These are phyloP conservation scores for Passalora sequoiae DNA, from an alignment of 2,329 filamentous ascomycete genomes.

Conservation along the genomic window DNA sequence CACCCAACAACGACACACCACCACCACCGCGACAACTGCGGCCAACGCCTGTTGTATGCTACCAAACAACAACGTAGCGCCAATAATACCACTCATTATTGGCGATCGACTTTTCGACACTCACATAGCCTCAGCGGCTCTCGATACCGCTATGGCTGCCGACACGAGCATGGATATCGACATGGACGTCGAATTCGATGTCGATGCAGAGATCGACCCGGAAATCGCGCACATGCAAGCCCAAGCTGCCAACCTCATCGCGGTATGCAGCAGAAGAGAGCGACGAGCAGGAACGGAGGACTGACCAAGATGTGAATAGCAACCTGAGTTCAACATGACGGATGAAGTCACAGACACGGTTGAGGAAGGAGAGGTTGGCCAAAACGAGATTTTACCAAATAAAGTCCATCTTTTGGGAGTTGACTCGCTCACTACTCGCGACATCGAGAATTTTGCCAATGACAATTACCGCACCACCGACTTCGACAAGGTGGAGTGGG, in stretches of 20 bases:
- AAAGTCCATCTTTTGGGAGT: constrained; percentile 84
- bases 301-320: constrained; percentile 14
- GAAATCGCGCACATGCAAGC: constrained; percentile 32
- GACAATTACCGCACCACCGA: constrained; percentile 58
- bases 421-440: constrained; percentile 71
- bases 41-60: neutral
- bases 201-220: constrained; percentile 22
- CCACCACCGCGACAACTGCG: neutral
- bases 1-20: too few relatives aligned
- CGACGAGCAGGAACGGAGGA: neutral
- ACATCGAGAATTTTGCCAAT: constrained; percentile 64
- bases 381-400: constrained; percentile 41
- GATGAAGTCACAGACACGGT: constrained; percentile 25
- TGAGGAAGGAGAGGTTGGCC: constrained; percentile 32
- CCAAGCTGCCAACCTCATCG: constrained; percentile 26
- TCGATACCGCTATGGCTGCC: constrained; percentile 10
- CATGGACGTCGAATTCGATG: constrained; percentile 32
- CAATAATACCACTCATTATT: neutral
- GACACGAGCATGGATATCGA: constrained; percentile 28
- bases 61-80: neutral
- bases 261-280: constrained; percentile 16
- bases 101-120: constrained; percentile 3
- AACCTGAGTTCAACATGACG: constrained; percentile 25
- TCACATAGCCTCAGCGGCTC: constrained; percentile 1
- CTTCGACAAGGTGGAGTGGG: constrained; percentile 75